Conservation (phyloP, 192 early-diverging fungal genomes). For the Mortierella claussenii region DNA sequence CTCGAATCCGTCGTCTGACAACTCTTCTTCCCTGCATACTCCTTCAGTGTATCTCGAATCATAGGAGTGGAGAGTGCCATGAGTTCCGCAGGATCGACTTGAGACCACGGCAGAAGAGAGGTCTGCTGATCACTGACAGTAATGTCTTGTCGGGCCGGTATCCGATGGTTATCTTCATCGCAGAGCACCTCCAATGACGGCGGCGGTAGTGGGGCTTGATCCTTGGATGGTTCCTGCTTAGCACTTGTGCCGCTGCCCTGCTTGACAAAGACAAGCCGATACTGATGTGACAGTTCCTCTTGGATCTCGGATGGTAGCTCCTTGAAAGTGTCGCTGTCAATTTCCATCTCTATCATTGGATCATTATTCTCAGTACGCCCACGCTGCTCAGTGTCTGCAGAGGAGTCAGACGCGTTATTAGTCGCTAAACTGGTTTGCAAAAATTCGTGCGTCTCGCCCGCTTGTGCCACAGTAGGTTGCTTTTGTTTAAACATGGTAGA, state of each 20-base stretch:
- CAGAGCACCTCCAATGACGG: not conserved
- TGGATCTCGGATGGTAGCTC: slow-evolving; percentile 56
- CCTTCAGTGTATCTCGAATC: slow-evolving; percentile 16
- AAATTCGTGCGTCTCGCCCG: not conserved
- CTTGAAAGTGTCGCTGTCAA: slow-evolving; percentile 43
- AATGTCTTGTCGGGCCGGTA: too few relatives aligned
- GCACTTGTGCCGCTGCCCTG: not conserved
- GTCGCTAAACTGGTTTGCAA: too few relatives aligned
- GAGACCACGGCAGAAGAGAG: slow-evolving; percentile 57
- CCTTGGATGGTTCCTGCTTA: not conserved
- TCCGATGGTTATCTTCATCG: not conserved
- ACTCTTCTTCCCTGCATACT: slow-evolving; percentile 10
- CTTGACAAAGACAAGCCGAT: slow-evolving; percentile 26
- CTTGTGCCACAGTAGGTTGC: not conserved
- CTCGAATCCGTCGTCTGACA: too few relatives aligned
- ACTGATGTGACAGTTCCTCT: slow-evolving; percentile 31
- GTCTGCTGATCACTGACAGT: not conserved
- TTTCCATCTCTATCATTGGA: slow-evolving; percentile 26
- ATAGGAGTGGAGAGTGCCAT: slow-evolving; percentile 46
- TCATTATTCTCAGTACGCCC: not conserved
- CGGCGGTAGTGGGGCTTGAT: too few relatives aligned
- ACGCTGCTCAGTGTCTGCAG: not conserved
- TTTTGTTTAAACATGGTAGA: slow-evolving; percentile 39
- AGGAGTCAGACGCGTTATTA: not conserved
- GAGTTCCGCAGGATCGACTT: slow-evolving; percentile 55